Conservation (phyloP, 2,329 filamentous ascomycete species). For the Penicillium vulpinum region DNA sequence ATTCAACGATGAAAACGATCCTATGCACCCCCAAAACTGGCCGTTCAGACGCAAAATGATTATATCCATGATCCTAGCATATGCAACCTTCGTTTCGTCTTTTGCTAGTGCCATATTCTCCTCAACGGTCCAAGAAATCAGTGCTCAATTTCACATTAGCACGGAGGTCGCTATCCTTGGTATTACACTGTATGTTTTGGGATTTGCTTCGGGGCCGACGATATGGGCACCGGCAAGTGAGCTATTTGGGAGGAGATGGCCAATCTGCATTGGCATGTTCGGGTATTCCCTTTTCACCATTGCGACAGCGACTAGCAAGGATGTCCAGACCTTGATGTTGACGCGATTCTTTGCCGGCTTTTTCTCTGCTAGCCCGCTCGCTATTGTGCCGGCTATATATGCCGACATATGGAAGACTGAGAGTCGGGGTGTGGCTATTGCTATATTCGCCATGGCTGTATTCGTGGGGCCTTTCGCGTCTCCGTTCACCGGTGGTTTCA, state of each 20-base stretch:
- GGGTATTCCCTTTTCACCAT: constrained; percentile 49
- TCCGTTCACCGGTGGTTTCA: constrained; percentile 55
- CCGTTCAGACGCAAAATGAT: constrained; percentile 41
- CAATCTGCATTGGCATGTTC: constrained; percentile 48
- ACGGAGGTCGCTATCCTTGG: constrained; percentile 48
- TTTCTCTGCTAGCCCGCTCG: constrained; percentile 48
- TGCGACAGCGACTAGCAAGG: constrained; percentile 45
- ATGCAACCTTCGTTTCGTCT: constrained; percentile 52
- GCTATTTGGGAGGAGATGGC: constrained; percentile 58
- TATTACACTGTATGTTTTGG: constrained; percentile 51
- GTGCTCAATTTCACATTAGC: constrained; percentile 50
- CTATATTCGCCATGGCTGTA: constrained; percentile 53
- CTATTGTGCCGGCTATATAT: constrained; percentile 47
- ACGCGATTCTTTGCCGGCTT: constrained; percentile 51
- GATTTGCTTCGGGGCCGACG: constrained; percentile 61
- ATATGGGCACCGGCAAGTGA: constrained; percentile 65
- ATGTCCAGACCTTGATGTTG: constrained; percentile 45
- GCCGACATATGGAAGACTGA: constrained; percentile 54
- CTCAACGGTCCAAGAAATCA: constrained; percentile 58
- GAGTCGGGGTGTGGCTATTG: constrained; percentile 46
- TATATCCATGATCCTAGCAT: constrained; percentile 35
- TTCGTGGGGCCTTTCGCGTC: constrained; percentile 53
- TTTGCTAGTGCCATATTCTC: constrained; percentile 67
- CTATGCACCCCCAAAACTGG: constrained; percentile 56
- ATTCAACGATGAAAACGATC: constrained; percentile 53